Conservation (phyloP, 306 rosid species). For the Cicer judaicum region DNA sequence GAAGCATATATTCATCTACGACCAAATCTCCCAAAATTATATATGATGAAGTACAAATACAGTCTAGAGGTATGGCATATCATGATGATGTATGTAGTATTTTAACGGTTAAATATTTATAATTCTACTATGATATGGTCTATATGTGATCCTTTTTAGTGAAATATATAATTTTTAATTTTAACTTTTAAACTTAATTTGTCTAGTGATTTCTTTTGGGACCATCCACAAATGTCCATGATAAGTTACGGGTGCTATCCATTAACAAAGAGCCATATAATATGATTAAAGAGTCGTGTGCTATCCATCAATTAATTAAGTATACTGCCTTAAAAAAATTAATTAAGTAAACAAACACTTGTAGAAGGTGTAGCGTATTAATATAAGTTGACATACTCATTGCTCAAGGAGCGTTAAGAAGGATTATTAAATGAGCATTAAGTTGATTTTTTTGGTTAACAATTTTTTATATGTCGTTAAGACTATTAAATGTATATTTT, state of each 20-base stretch:
- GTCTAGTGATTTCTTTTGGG: not conserved
- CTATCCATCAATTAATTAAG: not conserved
- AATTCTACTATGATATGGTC: not conserved
- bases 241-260: conserved; percentile 41
- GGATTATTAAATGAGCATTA: too few species aligned
- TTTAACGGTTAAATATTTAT: not conserved
- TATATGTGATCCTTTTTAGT: too few species aligned
- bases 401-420: too few species aligned
- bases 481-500: too few species aligned
- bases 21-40: not conserved
- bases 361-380: too few species aligned
- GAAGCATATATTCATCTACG: conserved; percentile 20
- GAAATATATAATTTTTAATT: not conserved
- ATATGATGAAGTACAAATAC: not conserved
- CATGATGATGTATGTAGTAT: not conserved
- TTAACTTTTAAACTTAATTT: not conserved
- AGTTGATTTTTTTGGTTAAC: too few species aligned
- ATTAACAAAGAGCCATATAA: conserved; percentile 33
- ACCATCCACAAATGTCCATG: conserved; percentile 3
- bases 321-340: too few species aligned
- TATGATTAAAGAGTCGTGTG: conserved; percentile 12
- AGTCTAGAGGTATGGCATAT: not conserved
- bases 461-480: too few species aligned
- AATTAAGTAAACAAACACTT: too few species aligned
- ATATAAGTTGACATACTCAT: too few species aligned